These are phyloP conservation scores for Casuarina glauca DNA, from an alignment of 306 rosid genomes.

Conservation along the genomic window DNA sequence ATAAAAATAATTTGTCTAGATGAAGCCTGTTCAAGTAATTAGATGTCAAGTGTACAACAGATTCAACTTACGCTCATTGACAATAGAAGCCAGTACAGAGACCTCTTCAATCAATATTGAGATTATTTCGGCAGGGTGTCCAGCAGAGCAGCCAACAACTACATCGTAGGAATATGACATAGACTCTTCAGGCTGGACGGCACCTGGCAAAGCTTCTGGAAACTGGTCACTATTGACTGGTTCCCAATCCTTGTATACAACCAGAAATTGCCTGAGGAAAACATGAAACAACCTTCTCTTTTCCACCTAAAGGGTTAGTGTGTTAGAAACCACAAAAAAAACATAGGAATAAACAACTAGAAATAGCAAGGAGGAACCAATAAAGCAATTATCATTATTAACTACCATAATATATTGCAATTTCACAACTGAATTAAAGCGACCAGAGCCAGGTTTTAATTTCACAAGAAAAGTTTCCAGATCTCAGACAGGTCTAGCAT, in stretches of 20 bases:
- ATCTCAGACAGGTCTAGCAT: not conserved
- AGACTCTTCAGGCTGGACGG: constrained; percentile 43
- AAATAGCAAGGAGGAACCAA: constrained; percentile 11
- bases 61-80: constrained; percentile 74
- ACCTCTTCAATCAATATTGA: constrained; percentile 73
- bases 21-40: constrained; percentile 1
- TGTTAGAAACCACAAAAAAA: constrained; percentile 19
- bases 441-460: not conserved
- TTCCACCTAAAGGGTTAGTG: constrained; percentile 61
- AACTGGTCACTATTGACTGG: constrained; percentile 65
- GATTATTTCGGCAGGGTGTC: constrained; percentile 92
- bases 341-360: constrained; percentile 19
- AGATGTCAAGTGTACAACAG: not conserved
- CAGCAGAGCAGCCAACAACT: constrained; percentile 83
- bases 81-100: constrained; percentile 60
- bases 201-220: constrained; percentile 51
- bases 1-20: not conserved
- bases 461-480: not conserved
- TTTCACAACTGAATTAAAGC: not conserved
- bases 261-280: constrained; percentile 86
- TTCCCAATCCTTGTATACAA: constrained; percentile 79
- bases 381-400: not conserved
- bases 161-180: constrained; percentile 50
- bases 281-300: constrained; percentile 79
- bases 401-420: not conserved